These are phyloP conservation scores for Gyrodon lividus DNA, from an alignment of 768 basidiomycete genomes.

Conservation along the genomic window DNA sequence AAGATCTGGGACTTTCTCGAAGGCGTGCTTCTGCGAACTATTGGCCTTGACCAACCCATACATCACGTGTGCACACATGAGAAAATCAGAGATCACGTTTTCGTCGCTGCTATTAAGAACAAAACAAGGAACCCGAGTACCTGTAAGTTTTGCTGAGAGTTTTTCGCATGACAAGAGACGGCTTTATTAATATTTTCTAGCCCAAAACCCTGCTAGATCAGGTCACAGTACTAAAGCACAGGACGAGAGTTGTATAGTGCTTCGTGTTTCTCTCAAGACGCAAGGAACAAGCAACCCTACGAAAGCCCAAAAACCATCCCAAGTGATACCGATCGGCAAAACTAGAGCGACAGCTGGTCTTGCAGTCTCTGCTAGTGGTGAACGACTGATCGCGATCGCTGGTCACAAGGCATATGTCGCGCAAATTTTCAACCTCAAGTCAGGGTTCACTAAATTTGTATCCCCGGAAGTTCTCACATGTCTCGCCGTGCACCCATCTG, in stretches of 20 bases:
- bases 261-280: slow-evolving; percentile 59
- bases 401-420: slow-evolving; percentile 80
- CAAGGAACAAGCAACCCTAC: slow-evolving; percentile 38
- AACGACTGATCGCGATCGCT: slow-evolving; percentile 73
- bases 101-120: slow-evolving; percentile 59
- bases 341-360: slow-evolving; percentile 62
- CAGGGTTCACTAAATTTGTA: slow-evolving; percentile 80
- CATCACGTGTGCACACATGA: slow-evolving; percentile 71
- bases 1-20: slow-evolving; percentile 95
- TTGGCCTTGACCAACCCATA: slow-evolving; percentile 69
- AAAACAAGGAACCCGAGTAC: slow-evolving; percentile 42
- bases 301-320: slow-evolving; percentile 44
- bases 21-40: slow-evolving; percentile 70
- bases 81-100: slow-evolving; percentile 64
- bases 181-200: slow-evolving; percentile 10
- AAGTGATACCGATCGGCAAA: slow-evolving; percentile 63
- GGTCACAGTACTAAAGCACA: slow-evolving; percentile 14
- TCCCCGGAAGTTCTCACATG: slow-evolving; percentile 80
- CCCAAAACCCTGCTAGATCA: slow-evolving; percentile 1
- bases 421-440: slow-evolving; percentile 49
- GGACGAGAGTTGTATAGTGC: slow-evolving; percentile 49
- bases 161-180: background rate
- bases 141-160: slow-evolving; percentile 11
- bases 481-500: slow-evolving; percentile 81
- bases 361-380: slow-evolving; percentile 71